Evolutionary conservation across 495 filamentous ascomycete genomes (phyloP), one percentile per base, ranked within the genome.

Genomic region (Recurvomyces mirabilis): DNA sequence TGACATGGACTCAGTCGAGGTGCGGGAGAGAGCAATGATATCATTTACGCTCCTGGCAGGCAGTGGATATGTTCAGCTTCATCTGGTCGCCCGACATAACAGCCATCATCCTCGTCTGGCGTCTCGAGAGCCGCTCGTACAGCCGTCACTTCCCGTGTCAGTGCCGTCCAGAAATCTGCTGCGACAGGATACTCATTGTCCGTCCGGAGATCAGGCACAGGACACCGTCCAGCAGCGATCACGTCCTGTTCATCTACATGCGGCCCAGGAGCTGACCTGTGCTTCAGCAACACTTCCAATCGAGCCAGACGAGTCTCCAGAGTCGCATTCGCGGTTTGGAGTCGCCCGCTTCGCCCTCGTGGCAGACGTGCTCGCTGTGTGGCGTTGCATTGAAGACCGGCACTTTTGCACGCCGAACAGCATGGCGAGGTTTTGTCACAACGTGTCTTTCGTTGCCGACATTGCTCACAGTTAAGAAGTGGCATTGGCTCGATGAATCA

Each of bases 381-480:
- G 17, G 26, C n/a, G 14, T 33, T 14, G 41, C 41, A 44, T 35
- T 4, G 10, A 14, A 44, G 17, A 17, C 41, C 41, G n/a, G 41
- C 41, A 31, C 14, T 19, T 21, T 14, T 31, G 23, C 41, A 44
- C 2, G 41, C 26, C 13, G 41, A 44, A n/a, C n/a, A n/a, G 29
- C 41, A 44, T 12, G 25, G 26, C 12, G 41, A 26, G 18, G n/a
- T 19, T 35, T 44, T 44, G 41, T 44, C 41, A 14, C 41, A 44
- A 10, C 35, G 33, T 10, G 19, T 35, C 41, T 44, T 44, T 15
- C 41, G 24, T n/a, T 20, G 19, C 28, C 41, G 41, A 19, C 41
- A 44, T 22, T 44, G 26, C 19, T 44, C 41, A 29, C 41, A 44
- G 41, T 18, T 44, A 13, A 44, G 41, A 19, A 6, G 7, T 9